phyloP scores from a whole-genome alignment of 2,329 filamentous ascomycete species.

The Apiospora arundinis region DNA sequence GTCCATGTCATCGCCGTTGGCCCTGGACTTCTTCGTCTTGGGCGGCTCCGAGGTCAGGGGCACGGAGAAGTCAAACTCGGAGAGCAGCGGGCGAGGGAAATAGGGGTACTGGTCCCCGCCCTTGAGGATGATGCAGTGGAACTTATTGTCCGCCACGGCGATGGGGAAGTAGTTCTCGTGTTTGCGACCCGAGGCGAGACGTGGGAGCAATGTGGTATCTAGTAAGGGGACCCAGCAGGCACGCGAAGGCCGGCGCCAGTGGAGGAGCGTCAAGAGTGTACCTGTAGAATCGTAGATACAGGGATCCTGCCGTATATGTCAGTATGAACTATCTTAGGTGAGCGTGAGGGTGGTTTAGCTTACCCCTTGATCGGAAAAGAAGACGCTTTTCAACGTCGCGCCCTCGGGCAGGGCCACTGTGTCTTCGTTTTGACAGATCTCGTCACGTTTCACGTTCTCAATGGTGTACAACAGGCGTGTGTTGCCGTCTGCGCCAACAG shows the following conservation, averaged over 20 bases:
- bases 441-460: slow-evolving; percentile 91
- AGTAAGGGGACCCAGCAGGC: slow-evolving; percentile 92
- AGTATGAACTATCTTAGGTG: not conserved
- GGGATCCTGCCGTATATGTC: slow-evolving; percentile 67
- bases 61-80: slow-evolving; percentile 90
- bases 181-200: slow-evolving; percentile 84
- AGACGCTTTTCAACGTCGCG: slow-evolving; percentile 77
- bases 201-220: slow-evolving; percentile 83
- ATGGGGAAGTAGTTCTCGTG: slow-evolving; percentile 94
- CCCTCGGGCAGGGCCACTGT: slow-evolving; percentile 82
- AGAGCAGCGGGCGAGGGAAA: slow-evolving; percentile 87
- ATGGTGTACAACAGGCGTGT: slow-evolving; percentile 87
- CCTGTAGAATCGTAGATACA: slow-evolving; percentile 96
- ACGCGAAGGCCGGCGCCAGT: slow-evolving; percentile 87
- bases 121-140: slow-evolving; percentile 99
- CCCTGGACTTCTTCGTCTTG: slow-evolving; percentile 39
- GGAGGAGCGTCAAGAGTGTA: slow-evolving; percentile 83
- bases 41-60: slow-evolving; percentile 69
- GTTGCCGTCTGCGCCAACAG: slow-evolving; percentile 78
- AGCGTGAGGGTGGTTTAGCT: slow-evolving; percentile 41
- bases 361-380: slow-evolving; percentile 92
- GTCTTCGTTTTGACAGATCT: slow-evolving; percentile 94
- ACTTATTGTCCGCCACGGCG: slow-evolving; percentile 87
- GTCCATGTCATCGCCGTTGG: slow-evolving; percentile 41
- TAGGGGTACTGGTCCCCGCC: slow-evolving; percentile 92